Conservation (phyloP, 352 stramenopile species). For the Phytopythium boreale region DNA sequence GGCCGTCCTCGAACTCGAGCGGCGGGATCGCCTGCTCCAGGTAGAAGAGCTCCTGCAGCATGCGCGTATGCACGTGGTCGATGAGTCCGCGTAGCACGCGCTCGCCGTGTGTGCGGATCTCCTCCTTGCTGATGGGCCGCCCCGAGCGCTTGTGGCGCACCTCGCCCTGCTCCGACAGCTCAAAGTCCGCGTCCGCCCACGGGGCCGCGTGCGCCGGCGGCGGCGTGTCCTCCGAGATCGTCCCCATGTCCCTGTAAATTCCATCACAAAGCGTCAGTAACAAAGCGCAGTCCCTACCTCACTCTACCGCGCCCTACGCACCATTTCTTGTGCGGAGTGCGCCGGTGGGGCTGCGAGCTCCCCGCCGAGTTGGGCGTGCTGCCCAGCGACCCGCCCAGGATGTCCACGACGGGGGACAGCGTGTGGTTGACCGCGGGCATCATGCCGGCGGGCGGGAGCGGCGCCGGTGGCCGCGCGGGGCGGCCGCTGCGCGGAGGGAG, state of each 20-base stretch:
- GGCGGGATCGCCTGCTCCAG: slow-evolving; percentile 76
- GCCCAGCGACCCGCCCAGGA: slow-evolving; percentile 29
- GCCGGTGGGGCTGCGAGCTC: slow-evolving; percentile 12
- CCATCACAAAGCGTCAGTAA: slow-evolving; percentile 5
- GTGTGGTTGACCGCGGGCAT: slow-evolving; percentile 13
- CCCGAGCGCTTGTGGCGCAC: slow-evolving; percentile 47
- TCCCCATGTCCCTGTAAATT: slow-evolving; percentile 71
- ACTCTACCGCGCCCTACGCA: neutral
- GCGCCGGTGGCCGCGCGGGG: slow-evolving; percentile 7
- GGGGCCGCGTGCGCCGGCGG: slow-evolving; percentile 29
- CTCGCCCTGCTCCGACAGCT: slow-evolving; percentile 51
- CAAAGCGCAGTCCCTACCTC: no score
- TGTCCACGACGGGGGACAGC: slow-evolving; percentile 42
- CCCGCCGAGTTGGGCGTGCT: slow-evolving; percentile 17
- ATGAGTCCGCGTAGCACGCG: slow-evolving; percentile 69
- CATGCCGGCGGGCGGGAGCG: slow-evolving; percentile 1
- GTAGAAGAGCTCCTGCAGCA: slow-evolving; percentile 80
- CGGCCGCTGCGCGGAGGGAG: slow-evolving; percentile 2
- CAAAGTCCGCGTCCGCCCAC: slow-evolving; percentile 59
- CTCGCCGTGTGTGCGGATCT: slow-evolving; percentile 70
- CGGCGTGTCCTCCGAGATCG: slow-evolving; percentile 67
- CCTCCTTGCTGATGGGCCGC: slow-evolving; percentile 59
- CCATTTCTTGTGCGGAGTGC: slow-evolving; percentile 15
- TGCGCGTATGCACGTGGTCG: slow-evolving; percentile 68
- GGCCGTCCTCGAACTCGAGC: slow-evolving; percentile 56